Conservation (phyloP, 2,329 filamentous ascomycete genomes). For the Penicillium polonicum region DNA sequence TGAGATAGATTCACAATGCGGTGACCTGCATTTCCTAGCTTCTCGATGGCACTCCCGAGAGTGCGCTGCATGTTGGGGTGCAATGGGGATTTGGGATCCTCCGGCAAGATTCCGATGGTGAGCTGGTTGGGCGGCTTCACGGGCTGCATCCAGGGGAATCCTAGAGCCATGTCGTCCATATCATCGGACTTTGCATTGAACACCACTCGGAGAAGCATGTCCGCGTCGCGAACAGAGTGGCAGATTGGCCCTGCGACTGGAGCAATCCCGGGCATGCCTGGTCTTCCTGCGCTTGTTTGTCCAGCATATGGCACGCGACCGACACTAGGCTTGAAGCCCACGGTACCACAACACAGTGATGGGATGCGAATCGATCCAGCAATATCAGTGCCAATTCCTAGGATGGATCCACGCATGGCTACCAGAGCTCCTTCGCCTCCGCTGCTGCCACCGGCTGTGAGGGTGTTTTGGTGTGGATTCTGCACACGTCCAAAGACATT, state of each 20-base stretch:
- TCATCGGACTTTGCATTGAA: not conserved
- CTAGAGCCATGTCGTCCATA: not conserved
- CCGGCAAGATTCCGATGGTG: not conserved
- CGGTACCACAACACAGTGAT: conserved; percentile 31
- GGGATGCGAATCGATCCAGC: conserved; percentile 37
- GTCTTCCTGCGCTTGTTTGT: conserved; percentile 17
- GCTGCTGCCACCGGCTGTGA: conserved; percentile 25
- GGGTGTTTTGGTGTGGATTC: conserved; percentile 22
- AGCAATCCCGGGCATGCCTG: conserved; percentile 17
- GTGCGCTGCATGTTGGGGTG: not conserved
- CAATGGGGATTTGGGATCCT: not conserved
- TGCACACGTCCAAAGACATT: conserved; percentile 24
- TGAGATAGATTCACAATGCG: not conserved
- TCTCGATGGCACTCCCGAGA: not conserved
- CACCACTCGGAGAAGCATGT: not conserved
- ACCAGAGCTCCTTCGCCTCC: conserved; percentile 36
- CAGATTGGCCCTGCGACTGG: conserved; percentile 15
- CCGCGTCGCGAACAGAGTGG: conserved; percentile 15
- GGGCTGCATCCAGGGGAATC: not conserved
- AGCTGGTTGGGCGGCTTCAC: not conserved
- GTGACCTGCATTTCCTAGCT: not conserved
- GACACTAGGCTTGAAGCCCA: conserved; percentile 34
- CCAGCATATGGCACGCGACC: conserved; percentile 31
- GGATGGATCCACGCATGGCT: conserved; percentile 31
- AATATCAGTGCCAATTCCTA: conserved; percentile 37